Conservation (phyloP, 352 stramenopile genomes). For the Peronospora farinosa region DNA sequence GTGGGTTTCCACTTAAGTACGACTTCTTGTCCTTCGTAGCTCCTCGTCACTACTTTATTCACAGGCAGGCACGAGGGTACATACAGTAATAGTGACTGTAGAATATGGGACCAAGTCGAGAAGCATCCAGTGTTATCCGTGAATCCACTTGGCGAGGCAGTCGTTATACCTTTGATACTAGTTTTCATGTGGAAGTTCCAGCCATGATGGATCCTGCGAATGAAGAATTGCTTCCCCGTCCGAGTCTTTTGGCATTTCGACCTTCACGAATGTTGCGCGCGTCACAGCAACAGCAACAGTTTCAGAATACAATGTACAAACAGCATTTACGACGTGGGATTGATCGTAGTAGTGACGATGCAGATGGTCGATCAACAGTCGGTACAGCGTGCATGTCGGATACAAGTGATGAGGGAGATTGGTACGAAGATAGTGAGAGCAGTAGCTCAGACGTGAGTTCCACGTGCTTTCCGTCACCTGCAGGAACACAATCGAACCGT, state of each 20-base stretch:
- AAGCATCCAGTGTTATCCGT: slow-evolving; percentile 10
- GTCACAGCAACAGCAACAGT: slow-evolving; percentile 45
- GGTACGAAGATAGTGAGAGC: slow-evolving; percentile 30
- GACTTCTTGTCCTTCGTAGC: neutral
- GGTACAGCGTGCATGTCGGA: slow-evolving; percentile 12
- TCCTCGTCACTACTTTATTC: neutral
- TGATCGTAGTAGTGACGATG: slow-evolving; percentile 11
- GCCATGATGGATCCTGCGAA: slow-evolving; percentile 34
- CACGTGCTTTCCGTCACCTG: slow-evolving; percentile 14
- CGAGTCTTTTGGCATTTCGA: slow-evolving; percentile 46
- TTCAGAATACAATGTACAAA: slow-evolving; percentile 38
- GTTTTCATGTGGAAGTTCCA: slow-evolving; percentile 28
- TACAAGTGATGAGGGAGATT: slow-evolving; percentile 28
- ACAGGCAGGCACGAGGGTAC: neutral
- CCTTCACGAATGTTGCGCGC: slow-evolving; percentile 41
- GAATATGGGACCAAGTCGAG: slow-evolving; percentile 20
- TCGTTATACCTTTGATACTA: slow-evolving; percentile 27
- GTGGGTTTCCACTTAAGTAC: slow-evolving; percentile 3
- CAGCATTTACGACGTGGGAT: slow-evolving; percentile 34
- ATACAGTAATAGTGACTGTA: neutral
- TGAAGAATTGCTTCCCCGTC: slow-evolving; percentile 24
- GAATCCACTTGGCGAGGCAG: slow-evolving; percentile 19
- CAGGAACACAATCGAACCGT: slow-evolving; percentile 1
- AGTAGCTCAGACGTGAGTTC: slow-evolving; percentile 23
- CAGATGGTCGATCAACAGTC: neutral